Base-by-base conservation (phyloP, 208 protist genomes). In the Kentomonas sorsogonicus region DNA sequence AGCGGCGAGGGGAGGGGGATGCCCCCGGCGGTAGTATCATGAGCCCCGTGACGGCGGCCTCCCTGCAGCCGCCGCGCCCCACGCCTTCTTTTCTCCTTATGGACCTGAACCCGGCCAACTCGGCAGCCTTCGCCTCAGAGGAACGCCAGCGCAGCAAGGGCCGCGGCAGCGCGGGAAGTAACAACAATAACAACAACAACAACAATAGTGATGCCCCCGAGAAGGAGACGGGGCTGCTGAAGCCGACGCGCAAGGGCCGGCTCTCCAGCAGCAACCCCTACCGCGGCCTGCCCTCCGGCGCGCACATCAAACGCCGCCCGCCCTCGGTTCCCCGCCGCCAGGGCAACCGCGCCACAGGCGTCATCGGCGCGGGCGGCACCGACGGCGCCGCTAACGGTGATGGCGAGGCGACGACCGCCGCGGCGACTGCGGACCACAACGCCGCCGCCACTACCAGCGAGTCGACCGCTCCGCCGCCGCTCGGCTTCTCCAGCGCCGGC, bases 291-390 rank as follows among this genome's bases (percentile, higher is more conserved):
- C 64, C 80, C 16, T 91, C 84, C 20, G 84, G 82, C 36, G 77
- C 79, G n/a, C 81, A 89, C 58, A 90, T 90, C 40, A 66, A 74
- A 20, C 76, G 88, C 20, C 75, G 81, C 0, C 83, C 79, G 10
- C 83, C 69, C 38, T 89, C 82, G 4, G 70, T 79, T 20, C 67
- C 64, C 10, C 69, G 63, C 22, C 54, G 56, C 36, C 6, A 48
- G 25, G 2, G 10, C 33, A 27, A 25, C 27, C 36, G 44, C 29
- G 16, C 6, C 20, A 15, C 44, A 20, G 15, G 23, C 43, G 23
- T 16, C 15, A 51, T n/a, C 51, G 3, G 48, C 41, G 25, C 23
- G 39, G 52, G 25, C 51, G 3, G 48, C 41, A 26, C 23, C 45
- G 52, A 4, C 15, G 52, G 30, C 27, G 43, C 38, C 52, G 48